Conservation (phyloP, 2,329 filamentous ascomycete species). For the Pseudogymnoascus sp. region DNA sequence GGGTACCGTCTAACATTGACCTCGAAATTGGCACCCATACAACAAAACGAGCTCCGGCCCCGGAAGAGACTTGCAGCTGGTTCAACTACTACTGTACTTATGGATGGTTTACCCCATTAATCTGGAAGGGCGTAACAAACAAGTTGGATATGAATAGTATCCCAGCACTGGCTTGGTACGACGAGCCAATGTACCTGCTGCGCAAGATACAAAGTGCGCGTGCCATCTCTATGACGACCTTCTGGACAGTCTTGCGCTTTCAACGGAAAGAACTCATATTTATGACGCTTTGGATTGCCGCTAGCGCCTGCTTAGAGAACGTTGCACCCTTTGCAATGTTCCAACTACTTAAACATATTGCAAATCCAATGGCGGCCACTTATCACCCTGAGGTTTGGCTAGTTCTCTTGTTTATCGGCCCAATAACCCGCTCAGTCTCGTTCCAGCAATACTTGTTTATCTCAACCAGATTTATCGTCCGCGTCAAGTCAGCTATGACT, state of each 20-base stretch:
- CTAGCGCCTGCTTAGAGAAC: conserved; percentile 32
- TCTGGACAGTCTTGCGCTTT: conserved; percentile 40
- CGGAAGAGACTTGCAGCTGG: conserved; percentile 49
- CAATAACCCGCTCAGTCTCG: conserved; percentile 40
- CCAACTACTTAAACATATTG: conserved; percentile 45
- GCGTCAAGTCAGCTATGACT: conserved; percentile 49
- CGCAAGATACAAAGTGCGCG: conserved; percentile 39
- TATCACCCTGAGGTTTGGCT: conserved; percentile 48
- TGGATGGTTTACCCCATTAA: conserved; percentile 42
- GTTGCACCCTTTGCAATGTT: conserved; percentile 48
- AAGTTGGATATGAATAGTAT: no score
- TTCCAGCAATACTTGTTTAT: conserved; percentile 53
- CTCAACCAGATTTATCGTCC: conserved; percentile 48
- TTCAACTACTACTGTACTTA: conserved; percentile 45
- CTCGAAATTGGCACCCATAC: conserved; percentile 34
- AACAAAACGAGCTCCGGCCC: conserved; percentile 34
- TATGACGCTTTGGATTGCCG: conserved; percentile 37
- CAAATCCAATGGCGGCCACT: conserved; percentile 36
- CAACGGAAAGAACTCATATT: conserved; percentile 36
- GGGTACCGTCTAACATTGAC: conserved; percentile 38
- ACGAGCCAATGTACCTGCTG: no score
- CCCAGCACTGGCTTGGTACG: no score
- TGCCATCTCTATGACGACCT: conserved; percentile 35
- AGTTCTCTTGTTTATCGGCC: conserved; percentile 45
- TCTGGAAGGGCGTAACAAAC: conserved; percentile 41